Evolutionary conservation across 163 green algal genomes (phyloP).

Genomic region (Chloroidium sp.): DNA sequence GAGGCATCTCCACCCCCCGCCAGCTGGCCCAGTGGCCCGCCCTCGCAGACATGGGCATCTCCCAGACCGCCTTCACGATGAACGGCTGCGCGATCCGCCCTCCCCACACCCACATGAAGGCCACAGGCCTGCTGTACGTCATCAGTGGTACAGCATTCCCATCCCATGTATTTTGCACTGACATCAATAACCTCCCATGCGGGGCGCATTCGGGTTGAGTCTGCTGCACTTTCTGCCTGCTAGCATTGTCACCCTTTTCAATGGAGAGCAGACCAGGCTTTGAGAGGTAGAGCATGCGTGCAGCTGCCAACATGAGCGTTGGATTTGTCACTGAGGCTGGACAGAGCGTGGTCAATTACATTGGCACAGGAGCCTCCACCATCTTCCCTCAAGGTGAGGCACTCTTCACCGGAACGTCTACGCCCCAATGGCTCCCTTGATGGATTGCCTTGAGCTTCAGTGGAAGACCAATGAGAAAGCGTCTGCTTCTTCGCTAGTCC

Average conservation of each 20-base stretch:
- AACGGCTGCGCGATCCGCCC: constrained; percentile 10
- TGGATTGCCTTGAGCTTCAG: no score
- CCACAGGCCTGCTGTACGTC: constrained; percentile 16
- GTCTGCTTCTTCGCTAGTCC: not conserved
- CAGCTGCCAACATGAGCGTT: constrained; percentile 8
- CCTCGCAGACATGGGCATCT: constrained; percentile 8
- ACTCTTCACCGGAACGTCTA: no score
- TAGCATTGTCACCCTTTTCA: not conserved
- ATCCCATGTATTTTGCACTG: not conserved
- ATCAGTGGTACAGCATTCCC: constrained; percentile 3
- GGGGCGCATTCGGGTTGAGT: no score
- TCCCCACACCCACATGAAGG: constrained; percentile 14
- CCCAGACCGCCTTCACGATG: constrained; percentile 14
- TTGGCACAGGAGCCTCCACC: constrained; percentile 16
- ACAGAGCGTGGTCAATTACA: constrained; percentile 8
- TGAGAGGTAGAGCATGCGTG: no score
- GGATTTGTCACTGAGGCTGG: constrained; percentile 17
- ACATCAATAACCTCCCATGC: not conserved
- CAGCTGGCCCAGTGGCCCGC: constrained; percentile 8
- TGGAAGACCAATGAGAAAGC: not conserved
- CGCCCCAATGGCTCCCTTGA: no score
- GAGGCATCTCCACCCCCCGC: not conserved
- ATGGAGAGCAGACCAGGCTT: not conserved
- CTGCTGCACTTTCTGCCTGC: no score
- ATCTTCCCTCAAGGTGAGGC: constrained; percentile 15